phyloP scores from a whole-genome alignment of 495 filamentous ascomycete species.

The Lindgomyces ingoldianus region DNA sequence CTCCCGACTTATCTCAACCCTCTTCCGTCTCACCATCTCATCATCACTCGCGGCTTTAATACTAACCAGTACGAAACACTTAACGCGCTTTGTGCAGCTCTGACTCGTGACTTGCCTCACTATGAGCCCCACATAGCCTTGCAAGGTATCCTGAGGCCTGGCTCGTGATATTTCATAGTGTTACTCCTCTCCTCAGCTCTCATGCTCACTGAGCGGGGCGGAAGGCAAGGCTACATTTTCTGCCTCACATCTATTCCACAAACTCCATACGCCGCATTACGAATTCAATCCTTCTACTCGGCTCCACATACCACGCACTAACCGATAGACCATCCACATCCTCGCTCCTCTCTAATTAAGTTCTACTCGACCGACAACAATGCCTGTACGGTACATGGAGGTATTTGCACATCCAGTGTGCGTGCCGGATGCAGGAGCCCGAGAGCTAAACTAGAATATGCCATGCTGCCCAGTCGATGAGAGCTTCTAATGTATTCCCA shows the following conservation, averaged over 20 bases:
- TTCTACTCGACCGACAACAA: too few species aligned
- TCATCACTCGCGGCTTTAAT: not conserved
- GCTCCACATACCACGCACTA: too few species aligned
- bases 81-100: not conserved
- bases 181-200: not conserved
- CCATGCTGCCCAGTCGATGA: not conserved
- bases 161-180: too few species aligned
- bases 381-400: too few species aligned
- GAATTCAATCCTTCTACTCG: too few species aligned
- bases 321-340: too few species aligned
- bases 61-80: not conserved
- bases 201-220: too few species aligned
- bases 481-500: not conserved
- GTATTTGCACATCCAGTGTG: too few species aligned
- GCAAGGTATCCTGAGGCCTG: too few species aligned
- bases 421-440: not conserved
- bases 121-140: not conserved
- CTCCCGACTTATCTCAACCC: not conserved
- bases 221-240: too few species aligned
- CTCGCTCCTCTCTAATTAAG: too few species aligned
- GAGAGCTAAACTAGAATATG: not conserved
- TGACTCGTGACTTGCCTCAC: not conserved
- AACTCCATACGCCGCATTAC: too few species aligned
- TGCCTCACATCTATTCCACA: not conserved
- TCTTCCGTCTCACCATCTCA: constrained; percentile 11